phyloP scores from a whole-genome alignment of 2,329 filamentous ascomycete species.

The Diplodia scrobiculata region DNA sequence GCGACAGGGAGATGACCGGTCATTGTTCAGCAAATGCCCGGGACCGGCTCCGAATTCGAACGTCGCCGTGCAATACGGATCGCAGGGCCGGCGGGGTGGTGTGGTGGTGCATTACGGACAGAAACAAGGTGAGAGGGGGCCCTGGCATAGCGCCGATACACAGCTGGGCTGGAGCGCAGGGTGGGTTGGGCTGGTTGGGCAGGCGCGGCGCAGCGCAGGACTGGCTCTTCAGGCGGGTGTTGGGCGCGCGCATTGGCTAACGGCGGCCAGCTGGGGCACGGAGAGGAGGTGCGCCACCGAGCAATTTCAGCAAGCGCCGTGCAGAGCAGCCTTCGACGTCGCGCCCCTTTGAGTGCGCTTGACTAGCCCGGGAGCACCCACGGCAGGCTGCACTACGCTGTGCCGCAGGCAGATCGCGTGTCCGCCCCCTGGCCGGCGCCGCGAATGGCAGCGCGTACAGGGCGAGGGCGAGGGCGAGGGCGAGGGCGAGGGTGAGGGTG shows the following conservation, averaged over 20 bases:
- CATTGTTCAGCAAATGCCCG: neutral
- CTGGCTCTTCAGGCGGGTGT: conserved; percentile 17
- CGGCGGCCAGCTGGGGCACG: neutral
- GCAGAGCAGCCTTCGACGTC: neutral
- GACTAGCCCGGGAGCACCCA: neutral
- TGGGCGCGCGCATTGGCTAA: conserved; percentile 7
- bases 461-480: neutral
- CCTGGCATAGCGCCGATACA: neutral
- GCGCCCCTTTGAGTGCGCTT: neutral
- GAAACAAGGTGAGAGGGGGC: neutral
- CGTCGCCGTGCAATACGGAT: conserved; percentile 10
- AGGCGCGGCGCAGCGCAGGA: neutral
- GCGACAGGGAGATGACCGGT: neutral
- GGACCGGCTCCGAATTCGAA: neutral
- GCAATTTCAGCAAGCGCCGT: conserved; percentile 26
- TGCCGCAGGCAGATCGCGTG: neutral
- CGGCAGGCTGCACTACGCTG: conserved; percentile 4
- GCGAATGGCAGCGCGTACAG: conserved; percentile 5
- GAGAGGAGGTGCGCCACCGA: neutral
- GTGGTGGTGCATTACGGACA: conserved; percentile 1
- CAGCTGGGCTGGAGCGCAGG: no score
- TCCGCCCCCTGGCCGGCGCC: neutral
- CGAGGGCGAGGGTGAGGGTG: neutral
- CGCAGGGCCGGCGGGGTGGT: conserved; percentile 13
- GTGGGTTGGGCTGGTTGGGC: no score